A percentile compares a stretch with the other conserved stretches of the same genome.
Evolutionary conservation across 768 basidiomycete genomes (phyloP).

Genomic region (Mycena albidolilacea): DNA sequence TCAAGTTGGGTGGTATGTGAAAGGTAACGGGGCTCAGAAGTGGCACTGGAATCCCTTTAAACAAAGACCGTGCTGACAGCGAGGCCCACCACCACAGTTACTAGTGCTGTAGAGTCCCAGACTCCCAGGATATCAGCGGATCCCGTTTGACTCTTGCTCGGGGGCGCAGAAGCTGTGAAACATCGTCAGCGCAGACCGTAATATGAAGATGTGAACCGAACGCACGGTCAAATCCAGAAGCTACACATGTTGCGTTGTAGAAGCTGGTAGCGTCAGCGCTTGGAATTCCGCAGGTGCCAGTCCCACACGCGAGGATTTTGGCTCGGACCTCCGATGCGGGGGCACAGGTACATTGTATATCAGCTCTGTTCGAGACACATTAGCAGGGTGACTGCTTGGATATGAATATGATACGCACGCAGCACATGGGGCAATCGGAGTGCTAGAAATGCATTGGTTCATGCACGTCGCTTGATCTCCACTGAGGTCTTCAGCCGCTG

Average conservation of each 20-base stretch:
- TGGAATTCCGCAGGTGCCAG: constrained; percentile 4
- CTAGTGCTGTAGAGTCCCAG: constrained; percentile 4
- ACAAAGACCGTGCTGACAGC: constrained; percentile 7
- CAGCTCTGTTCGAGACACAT: neutral
- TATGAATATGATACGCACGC: constrained; percentile 6
- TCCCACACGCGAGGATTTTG: neutral
- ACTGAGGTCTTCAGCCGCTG: neutral
- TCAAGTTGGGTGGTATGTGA: too few relatives aligned
- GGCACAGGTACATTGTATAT: constrained; percentile 4
- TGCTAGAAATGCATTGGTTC: neutral
- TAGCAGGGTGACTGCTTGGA: constrained; percentile 1
- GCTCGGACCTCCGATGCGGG: neutral
- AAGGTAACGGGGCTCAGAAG: neutral
- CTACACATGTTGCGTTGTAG: neutral
- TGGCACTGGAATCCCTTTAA: neutral
- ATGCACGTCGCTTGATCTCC: neutral
- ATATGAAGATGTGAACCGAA: constrained; percentile 2
- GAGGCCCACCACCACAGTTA: neutral
- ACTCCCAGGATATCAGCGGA: neutral
- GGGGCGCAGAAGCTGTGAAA: neutral
- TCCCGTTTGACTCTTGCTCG: neutral
- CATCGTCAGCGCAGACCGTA: constrained; percentile 5
- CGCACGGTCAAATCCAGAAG: constrained; percentile 1
- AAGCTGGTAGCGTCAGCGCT: neutral
- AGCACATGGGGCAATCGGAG: constrained; percentile 1